Evolutionary conservation across 306 rosid genomes (phyloP).

Genomic region (Sesbania bispinosa): DNA sequence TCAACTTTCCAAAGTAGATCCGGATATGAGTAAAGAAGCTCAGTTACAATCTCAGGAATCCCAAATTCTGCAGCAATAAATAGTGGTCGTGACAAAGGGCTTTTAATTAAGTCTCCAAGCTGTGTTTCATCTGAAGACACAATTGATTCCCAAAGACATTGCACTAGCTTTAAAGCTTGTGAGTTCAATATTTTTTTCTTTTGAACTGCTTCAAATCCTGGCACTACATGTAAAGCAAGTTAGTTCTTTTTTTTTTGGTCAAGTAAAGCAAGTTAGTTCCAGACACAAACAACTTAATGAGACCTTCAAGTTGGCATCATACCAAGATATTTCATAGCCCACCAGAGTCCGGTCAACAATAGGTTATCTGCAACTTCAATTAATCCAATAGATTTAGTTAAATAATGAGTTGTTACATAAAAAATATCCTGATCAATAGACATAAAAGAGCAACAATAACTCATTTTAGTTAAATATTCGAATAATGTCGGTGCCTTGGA

Average conservation of each 20-base stretch:
- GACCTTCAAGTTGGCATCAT: background rate
- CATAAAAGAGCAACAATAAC: background rate
- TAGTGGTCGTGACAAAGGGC: conserved; percentile 8
- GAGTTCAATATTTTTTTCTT: background rate
- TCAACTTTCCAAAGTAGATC: conserved; percentile 11
- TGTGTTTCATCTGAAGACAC: conserved; percentile 2
- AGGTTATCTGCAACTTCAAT: conserved; percentile 11
- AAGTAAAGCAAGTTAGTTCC: conserved; percentile 2
- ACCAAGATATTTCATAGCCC: conserved; percentile 6
- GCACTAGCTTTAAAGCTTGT: conserved; percentile 12
- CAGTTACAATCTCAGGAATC: conserved; percentile 13
- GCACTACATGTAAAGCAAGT: background rate
- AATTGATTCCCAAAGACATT: background rate
- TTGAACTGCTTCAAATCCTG: conserved; percentile 10
- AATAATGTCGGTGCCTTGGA: background rate
- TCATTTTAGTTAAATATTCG: background rate
- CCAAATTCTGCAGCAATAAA: conserved; percentile 13
- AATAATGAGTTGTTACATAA: background rate
- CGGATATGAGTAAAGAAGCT: conserved; percentile 1
- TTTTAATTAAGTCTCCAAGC: background rate
- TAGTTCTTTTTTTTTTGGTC: too few species aligned
- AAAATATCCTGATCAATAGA: background rate
- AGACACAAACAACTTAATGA: background rate
- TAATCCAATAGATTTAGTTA: background rate
- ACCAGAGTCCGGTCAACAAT: background rate